Conservation (phyloP, 768 basidiomycete species). For the Auricularia heimuer region DNA sequence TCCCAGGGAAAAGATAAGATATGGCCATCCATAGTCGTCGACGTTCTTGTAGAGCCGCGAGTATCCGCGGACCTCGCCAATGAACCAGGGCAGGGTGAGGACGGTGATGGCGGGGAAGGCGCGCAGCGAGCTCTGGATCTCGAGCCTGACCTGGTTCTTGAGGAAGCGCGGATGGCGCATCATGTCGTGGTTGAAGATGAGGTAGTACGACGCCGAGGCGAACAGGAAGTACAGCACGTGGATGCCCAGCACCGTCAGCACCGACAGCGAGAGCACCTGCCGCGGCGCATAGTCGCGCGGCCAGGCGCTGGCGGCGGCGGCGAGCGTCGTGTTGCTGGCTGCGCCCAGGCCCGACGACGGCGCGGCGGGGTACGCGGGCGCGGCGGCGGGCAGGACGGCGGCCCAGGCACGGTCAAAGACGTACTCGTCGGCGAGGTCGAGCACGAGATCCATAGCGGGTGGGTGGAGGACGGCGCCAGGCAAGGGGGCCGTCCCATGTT, state of each 20-base stretch:
- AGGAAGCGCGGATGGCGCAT: conserved; percentile 91
- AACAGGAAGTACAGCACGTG: conserved; percentile 81
- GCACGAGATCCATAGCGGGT: conserved; percentile 70
- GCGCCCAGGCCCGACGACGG: conserved; percentile 21
- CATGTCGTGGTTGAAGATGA: conserved; percentile 92
- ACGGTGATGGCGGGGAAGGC: conserved; percentile 78
- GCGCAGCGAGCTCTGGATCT: conserved; percentile 64
- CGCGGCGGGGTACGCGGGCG: conserved; percentile 27
- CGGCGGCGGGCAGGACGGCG: conserved; percentile 16
- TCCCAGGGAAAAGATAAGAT: conserved; percentile 50
- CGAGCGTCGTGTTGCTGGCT: conserved; percentile 29
- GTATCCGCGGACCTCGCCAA: conserved; percentile 82
- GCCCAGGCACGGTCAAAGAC: conserved; percentile 77
- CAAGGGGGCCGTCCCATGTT: background rate
- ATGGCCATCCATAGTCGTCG: conserved; percentile 70
- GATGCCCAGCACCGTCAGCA: conserved; percentile 73
- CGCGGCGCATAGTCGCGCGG: conserved; percentile 74
- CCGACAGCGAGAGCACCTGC: conserved; percentile 60
- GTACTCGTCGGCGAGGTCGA: conserved; percentile 57
- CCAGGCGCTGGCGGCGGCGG: conserved; percentile 60
- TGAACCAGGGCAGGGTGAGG: conserved; percentile 89
- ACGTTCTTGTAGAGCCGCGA: conserved; percentile 69
- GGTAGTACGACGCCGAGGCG: conserved; percentile 71
- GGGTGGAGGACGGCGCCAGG: background rate
- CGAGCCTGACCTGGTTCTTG: conserved; percentile 59